Base-by-base conservation (phyloP, 306 rosid species). In the Prosopis cineraria region DNA sequence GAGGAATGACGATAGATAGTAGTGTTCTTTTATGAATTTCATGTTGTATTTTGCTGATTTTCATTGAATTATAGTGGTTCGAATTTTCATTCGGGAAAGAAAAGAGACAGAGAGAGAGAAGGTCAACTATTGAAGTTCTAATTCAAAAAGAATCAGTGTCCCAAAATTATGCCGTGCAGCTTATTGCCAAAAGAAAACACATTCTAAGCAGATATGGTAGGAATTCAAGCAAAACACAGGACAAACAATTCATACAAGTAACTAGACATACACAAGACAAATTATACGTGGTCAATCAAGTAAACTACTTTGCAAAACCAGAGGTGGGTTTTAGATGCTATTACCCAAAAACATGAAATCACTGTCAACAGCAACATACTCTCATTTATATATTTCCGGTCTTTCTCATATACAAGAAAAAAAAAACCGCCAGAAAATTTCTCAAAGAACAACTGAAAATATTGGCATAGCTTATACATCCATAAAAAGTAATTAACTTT, bases 181-280 rank as follows among this genome's bases (percentile, higher is more conserved):
- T 48, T 65, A 64, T 63, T 64, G 64, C 53, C 47, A 47, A 50
- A 53, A 68, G 10, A 65, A 40, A 16, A 66, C 10, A 44, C 34
- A 27, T 53, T 40, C 10, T 40, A 69, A 43, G 81, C 69, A 78
- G 62, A 68, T 77, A 12, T 2, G 13, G 7, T 68, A n/a, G 50
- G 64, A 20, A 9, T 24, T 56, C 41, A 11, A 40, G 47, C 11
- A n/a, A n/a, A n/a, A n/a, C n/a, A n/a, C n/a, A 60, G n/a, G 25
- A 62, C 45, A 60, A 62, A 45, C 45, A 62, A 5, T 29, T 31
- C 39, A 40, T 12, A 44, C 36, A 29, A 48, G 2, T 30, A 48
- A 48, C 37, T 5, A 5, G 1, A 71, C 10, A 8, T 41, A 17
- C 20, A 52, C 20, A 60, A n/a, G n/a, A 44, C 19, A 27, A 10